Evolutionary conservation across 2,329 filamentous ascomycete species (phyloP).

Genomic region (Monascus ruber): DNA sequence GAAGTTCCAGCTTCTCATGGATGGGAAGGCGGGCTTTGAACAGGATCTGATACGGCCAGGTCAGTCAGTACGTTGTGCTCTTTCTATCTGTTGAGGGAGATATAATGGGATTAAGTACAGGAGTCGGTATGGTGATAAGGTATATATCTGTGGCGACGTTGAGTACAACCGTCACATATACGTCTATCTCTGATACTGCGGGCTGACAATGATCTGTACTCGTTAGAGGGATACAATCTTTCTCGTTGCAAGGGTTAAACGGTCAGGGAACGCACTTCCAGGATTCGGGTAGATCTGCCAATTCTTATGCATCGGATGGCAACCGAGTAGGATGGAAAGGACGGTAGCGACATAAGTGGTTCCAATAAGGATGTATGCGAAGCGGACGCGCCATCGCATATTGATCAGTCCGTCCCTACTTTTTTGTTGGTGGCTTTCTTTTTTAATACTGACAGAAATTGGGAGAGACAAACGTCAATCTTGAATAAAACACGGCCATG

Average conservation of each 20-base stretch:
- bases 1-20: slow-evolving; percentile 41
- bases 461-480: slow-evolving; percentile 36
- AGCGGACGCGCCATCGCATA: slow-evolving; percentile 36
- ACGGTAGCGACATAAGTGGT: slow-evolving; percentile 40
- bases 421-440: too few relatives aligned
- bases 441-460: not conserved
- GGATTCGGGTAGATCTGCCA: slow-evolving; percentile 52
- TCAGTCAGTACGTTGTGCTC: not conserved
- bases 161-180: slow-evolving; percentile 41
- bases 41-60: slow-evolving; percentile 32
- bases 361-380: slow-evolving; percentile 41
- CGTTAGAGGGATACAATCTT: not conserved
- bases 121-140: slow-evolving; percentile 48
- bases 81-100: not conserved
- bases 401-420: slow-evolving; percentile 27
- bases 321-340: slow-evolving; percentile 41
- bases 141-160: slow-evolving; percentile 50
- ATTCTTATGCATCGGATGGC: slow-evolving; percentile 41
- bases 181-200: slow-evolving; percentile 40
- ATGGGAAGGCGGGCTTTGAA: slow-evolving; percentile 40
- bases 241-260: not conserved
- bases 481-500: slow-evolving; percentile 46
- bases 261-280: slow-evolving; percentile 32
- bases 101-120: slow-evolving; percentile 25
- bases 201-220: slow-evolving; percentile 36